These are phyloP conservation scores for Globisporangium abappressorium DNA, from an alignment of 352 stramenopile genomes.

Conservation along the genomic window DNA sequence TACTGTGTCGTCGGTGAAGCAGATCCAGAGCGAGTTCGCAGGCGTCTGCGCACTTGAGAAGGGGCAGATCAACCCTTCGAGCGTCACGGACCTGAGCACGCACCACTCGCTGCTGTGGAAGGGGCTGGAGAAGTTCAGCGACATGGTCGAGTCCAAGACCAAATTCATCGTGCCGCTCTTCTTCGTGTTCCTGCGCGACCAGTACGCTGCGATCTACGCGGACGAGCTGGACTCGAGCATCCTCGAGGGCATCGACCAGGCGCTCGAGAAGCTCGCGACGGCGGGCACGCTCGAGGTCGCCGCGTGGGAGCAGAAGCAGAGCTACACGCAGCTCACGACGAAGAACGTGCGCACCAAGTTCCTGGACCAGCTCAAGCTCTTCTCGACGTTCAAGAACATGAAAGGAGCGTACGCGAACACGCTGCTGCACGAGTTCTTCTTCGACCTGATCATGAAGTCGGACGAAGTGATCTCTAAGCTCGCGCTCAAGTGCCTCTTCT, in stretches of 20 bases:
- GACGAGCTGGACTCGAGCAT: slow-evolving; percentile 59
- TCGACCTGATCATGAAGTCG: slow-evolving; percentile 88
- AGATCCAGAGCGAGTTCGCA: slow-evolving; percentile 57
- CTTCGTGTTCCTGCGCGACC: slow-evolving; percentile 73
- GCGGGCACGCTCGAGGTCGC: slow-evolving; percentile 18
- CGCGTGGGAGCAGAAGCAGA: slow-evolving; percentile 25
- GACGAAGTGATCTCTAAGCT: slow-evolving; percentile 86
- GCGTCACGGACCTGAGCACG: slow-evolving; percentile 61
- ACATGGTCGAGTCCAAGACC: slow-evolving; percentile 79
- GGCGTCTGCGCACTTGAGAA: slow-evolving; percentile 56
- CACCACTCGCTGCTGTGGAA: slow-evolving; percentile 85
- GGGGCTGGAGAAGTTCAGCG: slow-evolving; percentile 63
- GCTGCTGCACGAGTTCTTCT: slow-evolving; percentile 82
- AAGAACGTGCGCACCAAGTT: slow-evolving; percentile 81
- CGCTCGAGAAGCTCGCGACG: slow-evolving; percentile 42
- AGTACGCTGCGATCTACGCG: slow-evolving; percentile 73
- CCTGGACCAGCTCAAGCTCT: slow-evolving; percentile 80
- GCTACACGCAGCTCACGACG: slow-evolving; percentile 50
- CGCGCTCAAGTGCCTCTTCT: slow-evolving; percentile 82
- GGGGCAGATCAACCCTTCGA: slow-evolving; percentile 35
- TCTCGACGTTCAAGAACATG: slow-evolving; percentile 83
- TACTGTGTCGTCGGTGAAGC: background rate
- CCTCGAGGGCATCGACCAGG: slow-evolving; percentile 41
- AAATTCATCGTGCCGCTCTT: slow-evolving; percentile 88
- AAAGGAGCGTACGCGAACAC: slow-evolving; percentile 78